Evolutionary conservation across 495 filamentous ascomycete genomes (phyloP).

Genomic region (Ramalina intermedia): DNA sequence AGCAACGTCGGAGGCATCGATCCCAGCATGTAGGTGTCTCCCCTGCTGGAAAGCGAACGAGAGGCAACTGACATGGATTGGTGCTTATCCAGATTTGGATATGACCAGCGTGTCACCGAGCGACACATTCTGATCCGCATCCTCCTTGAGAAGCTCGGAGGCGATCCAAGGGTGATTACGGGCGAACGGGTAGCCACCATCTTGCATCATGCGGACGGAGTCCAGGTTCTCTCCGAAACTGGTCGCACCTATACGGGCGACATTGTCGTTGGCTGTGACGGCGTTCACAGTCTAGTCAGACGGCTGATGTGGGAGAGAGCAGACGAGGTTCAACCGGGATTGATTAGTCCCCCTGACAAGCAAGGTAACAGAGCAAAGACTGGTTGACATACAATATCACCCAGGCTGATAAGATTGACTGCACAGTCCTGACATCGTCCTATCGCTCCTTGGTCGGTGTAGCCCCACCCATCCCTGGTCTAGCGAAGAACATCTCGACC

Average conservation of each 20-base stretch:
- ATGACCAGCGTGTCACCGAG: slow-evolving; percentile 20
- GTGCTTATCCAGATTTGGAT: slow-evolving; percentile 12
- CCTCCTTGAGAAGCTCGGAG: slow-evolving; percentile 20
- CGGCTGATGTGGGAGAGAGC: slow-evolving; percentile 27
- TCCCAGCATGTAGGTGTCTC: too few relatives aligned
- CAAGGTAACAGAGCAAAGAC: slow-evolving; percentile 16
- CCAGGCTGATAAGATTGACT: background rate
- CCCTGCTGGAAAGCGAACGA: too few relatives aligned
- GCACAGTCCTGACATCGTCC: slow-evolving; percentile 18
- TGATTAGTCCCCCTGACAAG: slow-evolving; percentile 10
- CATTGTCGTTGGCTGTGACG: slow-evolving; percentile 36
- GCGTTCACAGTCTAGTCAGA: slow-evolving; percentile 32
- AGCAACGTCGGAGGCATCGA: too few relatives aligned
- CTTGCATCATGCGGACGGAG: slow-evolving; percentile 1
- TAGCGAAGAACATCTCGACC: slow-evolving; percentile 7
- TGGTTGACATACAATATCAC: background rate
- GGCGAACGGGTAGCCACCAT: slow-evolving; percentile 27
- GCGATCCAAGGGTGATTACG: slow-evolving; percentile 25
- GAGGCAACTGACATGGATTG: background rate
- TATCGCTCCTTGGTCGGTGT: slow-evolving; percentile 30
- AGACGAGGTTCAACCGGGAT: slow-evolving; percentile 11
- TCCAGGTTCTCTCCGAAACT: slow-evolving; percentile 8
- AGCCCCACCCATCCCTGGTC: slow-evolving; percentile 6
- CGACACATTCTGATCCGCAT: slow-evolving; percentile 19
- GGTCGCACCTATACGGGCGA: slow-evolving; percentile 26